Percentiles rank a stretch among this genome's conserved stretches.
These are phyloP conservation scores for Sicyos baderoa DNA, from an alignment of 306 rosid species.

Conservation along the genomic window DNA sequence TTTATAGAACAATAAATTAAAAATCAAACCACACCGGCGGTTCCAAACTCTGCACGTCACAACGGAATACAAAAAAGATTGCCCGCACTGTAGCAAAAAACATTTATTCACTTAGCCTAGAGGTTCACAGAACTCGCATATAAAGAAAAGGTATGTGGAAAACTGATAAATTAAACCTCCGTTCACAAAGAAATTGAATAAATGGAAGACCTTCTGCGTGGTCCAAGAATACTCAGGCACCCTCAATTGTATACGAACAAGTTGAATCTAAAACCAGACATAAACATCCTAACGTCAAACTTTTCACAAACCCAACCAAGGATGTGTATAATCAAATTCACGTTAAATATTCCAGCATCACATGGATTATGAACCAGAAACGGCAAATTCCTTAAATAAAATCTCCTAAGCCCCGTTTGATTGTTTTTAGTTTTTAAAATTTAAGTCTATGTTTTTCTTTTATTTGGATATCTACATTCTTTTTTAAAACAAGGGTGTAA, in stretches of 20 bases:
- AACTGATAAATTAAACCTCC: constrained; percentile 63
- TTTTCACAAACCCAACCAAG: background rate
- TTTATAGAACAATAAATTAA: background rate
- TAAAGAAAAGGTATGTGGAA: background rate
- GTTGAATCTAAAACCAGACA: constrained; percentile 56
- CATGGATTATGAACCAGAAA: background rate
- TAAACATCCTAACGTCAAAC: background rate
- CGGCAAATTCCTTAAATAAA: background rate
- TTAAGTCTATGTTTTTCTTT: too few species aligned
- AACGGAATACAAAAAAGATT: constrained; percentile 65
- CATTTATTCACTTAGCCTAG: constrained; percentile 15
- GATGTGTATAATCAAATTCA: background rate
- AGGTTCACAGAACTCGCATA: background rate
- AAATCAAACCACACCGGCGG: constrained; percentile 45
- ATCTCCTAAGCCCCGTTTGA: background rate
- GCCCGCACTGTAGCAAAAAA: constrained; percentile 57
- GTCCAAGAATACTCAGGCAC: constrained; percentile 99
- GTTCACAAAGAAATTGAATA: constrained; percentile 87
- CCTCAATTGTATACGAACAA: constrained; percentile 87
- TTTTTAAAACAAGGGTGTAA: too few species aligned
- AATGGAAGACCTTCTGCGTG: constrained; percentile 99
- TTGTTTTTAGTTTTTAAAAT: too few species aligned
- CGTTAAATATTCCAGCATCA: background rate
- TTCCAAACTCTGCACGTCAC: constrained; percentile 63
- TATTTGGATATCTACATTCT: too few species aligned